Evolutionary conservation across 2,329 filamentous ascomycete species (phyloP).

Genomic region (Beauveria pseudobassiana): DNA sequence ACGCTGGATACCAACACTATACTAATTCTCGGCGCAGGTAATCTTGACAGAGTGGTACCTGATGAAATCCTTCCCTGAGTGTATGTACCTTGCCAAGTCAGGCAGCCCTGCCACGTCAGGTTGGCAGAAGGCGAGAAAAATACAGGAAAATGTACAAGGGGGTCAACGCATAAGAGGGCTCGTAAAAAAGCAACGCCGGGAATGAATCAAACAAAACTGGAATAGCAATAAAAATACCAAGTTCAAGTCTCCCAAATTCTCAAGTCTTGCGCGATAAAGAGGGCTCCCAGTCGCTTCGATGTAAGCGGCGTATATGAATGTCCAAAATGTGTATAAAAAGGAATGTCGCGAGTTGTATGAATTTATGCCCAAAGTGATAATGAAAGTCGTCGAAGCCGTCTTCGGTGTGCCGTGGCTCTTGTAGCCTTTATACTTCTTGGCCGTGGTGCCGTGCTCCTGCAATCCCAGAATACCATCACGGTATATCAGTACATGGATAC

Average conservation of each 20-base stretch:
- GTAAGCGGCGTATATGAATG: slow-evolving; percentile 7
- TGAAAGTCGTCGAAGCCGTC: slow-evolving; percentile 1
- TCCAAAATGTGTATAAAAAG: slow-evolving; percentile 10
- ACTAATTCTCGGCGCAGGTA: not conserved
- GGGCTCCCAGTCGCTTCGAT: slow-evolving; percentile 10
- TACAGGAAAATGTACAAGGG: slow-evolving; percentile 2
- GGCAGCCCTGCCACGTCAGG: not conserved
- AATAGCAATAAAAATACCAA: slow-evolving; percentile 16
- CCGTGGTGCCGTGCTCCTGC: not conserved
- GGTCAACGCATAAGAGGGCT: not conserved
- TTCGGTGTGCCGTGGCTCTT: not conserved
- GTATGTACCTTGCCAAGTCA: not conserved
- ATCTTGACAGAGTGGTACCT: not conserved
- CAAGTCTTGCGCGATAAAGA: slow-evolving; percentile 3
- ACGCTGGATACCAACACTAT: not conserved
- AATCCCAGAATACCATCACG: not conserved
- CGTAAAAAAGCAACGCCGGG: slow-evolving; percentile 11
- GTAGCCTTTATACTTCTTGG: not conserved
- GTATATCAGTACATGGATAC: too few relatives aligned
- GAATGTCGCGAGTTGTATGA: slow-evolving; percentile 7
- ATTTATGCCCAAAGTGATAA: not conserved
- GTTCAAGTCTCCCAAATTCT: slow-evolving; percentile 14
- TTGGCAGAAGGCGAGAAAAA: not conserved
- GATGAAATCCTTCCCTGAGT: not conserved
- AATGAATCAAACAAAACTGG: slow-evolving; percentile 12